Evolutionary conservation across 2,329 filamentous ascomycete genomes (phyloP).

Genomic region (Aspergillus neotritici): DNA sequence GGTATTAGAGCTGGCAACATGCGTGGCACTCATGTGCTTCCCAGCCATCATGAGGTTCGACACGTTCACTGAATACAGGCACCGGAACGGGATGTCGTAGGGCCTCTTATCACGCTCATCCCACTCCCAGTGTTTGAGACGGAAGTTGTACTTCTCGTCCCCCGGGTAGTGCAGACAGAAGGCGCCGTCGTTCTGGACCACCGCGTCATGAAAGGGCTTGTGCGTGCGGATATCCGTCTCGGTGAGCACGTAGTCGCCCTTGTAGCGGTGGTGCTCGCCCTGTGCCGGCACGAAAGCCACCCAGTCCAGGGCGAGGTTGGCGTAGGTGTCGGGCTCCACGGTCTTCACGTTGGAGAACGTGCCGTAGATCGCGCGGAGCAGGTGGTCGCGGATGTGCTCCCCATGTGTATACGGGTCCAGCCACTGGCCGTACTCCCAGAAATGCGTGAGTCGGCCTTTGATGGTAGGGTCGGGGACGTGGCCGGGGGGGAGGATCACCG

Average conservation of each 20-base stretch:
- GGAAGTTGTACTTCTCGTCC: too few relatives aligned
- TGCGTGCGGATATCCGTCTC: background rate
- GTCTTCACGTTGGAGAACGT: conserved; percentile 15
- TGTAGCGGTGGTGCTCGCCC: conserved; percentile 2
- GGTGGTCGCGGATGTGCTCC: conserved; percentile 13
- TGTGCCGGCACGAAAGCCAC: conserved; percentile 1
- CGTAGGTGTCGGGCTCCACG: conserved; percentile 6
- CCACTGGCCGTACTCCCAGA: conserved; percentile 4
- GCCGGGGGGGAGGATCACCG: background rate
- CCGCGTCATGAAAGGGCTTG: background rate
- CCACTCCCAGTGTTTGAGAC: too few relatives aligned
- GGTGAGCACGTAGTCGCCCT: conserved; percentile 1
- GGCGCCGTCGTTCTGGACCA: background rate
- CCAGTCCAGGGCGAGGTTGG: conserved; percentile 13
- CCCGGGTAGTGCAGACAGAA: too few relatives aligned
- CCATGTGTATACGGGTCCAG: conserved; percentile 13
- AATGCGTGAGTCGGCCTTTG: background rate
- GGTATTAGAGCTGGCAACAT: too few relatives aligned
- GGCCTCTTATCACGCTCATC: too few relatives aligned
- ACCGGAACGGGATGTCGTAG: too few relatives aligned
- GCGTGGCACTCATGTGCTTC: too few relatives aligned
- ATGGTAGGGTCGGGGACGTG: background rate
- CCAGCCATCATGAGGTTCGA: too few relatives aligned
- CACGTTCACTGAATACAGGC: too few relatives aligned
- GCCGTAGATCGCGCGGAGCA: conserved; percentile 14